Conservation (phyloP, 352 stramenopile genomes). For the Phytophthora hybrid region DNA sequence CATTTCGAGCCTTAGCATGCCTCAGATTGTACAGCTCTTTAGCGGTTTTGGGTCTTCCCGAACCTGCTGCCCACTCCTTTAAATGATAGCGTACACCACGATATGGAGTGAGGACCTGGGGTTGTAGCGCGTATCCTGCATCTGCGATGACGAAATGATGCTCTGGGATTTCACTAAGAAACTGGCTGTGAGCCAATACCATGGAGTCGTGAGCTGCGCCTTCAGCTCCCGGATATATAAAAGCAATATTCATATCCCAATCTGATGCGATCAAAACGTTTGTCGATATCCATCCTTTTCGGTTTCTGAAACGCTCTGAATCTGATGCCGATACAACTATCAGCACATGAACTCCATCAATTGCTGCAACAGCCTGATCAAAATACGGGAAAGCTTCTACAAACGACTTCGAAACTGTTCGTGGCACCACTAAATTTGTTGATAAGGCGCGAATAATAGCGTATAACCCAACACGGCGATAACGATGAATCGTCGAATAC, state of each 20-base stretch:
- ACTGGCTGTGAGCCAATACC: conserved; percentile 1
- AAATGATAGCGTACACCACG: too few relatives aligned
- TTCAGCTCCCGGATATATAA: conserved; percentile 7
- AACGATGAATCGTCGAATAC: conserved; percentile 8
- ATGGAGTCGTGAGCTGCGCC: conserved; percentile 18
- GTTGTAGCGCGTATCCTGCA: too few relatives aligned
- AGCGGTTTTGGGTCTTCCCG: too few relatives aligned
- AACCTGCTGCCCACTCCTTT: too few relatives aligned
- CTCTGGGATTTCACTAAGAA: neutral
- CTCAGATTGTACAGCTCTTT: too few relatives aligned
- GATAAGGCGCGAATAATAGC: neutral
- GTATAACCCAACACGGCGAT: conserved; percentile 10
- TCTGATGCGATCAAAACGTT: conserved; percentile 15
- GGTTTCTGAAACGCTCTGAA: conserved; percentile 1
- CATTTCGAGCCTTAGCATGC: too few relatives aligned
- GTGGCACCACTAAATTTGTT: neutral
- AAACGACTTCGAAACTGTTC: neutral
- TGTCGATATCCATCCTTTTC: conserved; percentile 14
- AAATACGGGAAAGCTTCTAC: neutral
- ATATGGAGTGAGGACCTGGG: too few relatives aligned
- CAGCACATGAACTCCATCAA: conserved; percentile 17
- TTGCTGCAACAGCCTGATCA: conserved; percentile 14
- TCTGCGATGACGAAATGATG: too few relatives aligned
- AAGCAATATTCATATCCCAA: conserved; percentile 7
- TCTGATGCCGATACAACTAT: neutral